phyloP scores from a whole-genome alignment of 2,329 filamentous ascomycete genomes.

The Herpotrichia juniperi region DNA sequence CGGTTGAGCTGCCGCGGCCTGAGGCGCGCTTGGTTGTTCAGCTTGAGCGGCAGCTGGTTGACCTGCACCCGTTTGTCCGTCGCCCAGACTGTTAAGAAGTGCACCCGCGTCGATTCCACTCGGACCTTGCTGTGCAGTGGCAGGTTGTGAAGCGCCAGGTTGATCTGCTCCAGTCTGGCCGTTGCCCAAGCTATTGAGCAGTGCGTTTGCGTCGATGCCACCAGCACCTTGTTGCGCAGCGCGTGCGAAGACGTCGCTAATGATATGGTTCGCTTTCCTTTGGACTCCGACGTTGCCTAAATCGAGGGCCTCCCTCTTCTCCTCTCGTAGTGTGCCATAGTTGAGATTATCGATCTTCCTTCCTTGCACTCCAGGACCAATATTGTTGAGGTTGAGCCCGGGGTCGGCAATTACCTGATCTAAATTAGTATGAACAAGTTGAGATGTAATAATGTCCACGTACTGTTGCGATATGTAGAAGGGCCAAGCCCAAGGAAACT shows the following conservation, averaged over 20 bases:
- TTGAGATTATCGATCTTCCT: slow-evolving; percentile 30
- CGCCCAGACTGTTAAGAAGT: too few species aligned
- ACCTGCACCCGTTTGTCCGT: too few species aligned
- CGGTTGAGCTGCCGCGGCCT: too few species aligned
- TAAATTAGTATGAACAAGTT: slow-evolving; percentile 20
- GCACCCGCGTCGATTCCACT: too few species aligned
- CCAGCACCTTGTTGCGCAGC: neutral
- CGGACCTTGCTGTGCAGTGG: too few species aligned
- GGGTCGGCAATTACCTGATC: slow-evolving; percentile 31
- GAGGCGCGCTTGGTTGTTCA: too few species aligned
- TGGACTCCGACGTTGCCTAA: slow-evolving; percentile 11
- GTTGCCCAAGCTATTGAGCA: slow-evolving; percentile 9
- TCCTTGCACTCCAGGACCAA: slow-evolving; percentile 27
- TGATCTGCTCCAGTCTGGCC: too few species aligned
- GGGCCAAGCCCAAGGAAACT: slow-evolving; percentile 27
- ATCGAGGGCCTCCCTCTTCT: slow-evolving; percentile 20
- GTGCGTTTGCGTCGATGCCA: slow-evolving; percentile 11
- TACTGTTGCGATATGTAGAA: slow-evolving; percentile 38
- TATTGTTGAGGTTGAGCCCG: slow-evolving; percentile 31
- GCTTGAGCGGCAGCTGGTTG: too few species aligned
- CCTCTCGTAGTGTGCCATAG: slow-evolving; percentile 16
- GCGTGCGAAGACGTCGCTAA: slow-evolving; percentile 7
- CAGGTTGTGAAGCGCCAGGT: too few species aligned
- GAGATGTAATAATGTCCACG: slow-evolving; percentile 11
- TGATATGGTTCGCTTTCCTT: slow-evolving; percentile 14